phyloP scores from a whole-genome alignment of 2,329 filamentous ascomycete species.

The Fusarium sp. region DNA sequence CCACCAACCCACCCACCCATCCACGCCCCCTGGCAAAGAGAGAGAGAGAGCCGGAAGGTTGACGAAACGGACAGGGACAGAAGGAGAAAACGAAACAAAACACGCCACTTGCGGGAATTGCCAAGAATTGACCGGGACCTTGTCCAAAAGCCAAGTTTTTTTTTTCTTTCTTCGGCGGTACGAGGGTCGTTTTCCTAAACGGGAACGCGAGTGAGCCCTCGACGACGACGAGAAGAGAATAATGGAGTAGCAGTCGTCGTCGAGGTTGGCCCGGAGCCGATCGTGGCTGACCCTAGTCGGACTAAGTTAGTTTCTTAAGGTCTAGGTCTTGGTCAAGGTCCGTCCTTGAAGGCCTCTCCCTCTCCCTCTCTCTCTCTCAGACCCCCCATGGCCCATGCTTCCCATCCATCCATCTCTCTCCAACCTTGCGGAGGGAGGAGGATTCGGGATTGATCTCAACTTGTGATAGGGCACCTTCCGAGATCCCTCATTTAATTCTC shows the following conservation, averaged over 20 bases:
- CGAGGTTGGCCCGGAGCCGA: conserved; percentile 24
- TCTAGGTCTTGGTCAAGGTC: neutral
- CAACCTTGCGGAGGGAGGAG: conserved; percentile 15
- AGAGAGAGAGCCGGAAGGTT: neutral
- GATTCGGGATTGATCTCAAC: conserved; percentile 19
- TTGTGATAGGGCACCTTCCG: conserved; percentile 18
- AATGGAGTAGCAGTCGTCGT: conserved; percentile 4
- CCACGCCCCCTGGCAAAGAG: neutral
- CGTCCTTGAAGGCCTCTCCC: neutral
- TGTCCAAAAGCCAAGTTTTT: neutral
- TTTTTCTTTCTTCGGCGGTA: conserved; percentile 3
- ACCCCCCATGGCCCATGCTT: conserved; percentile 18
- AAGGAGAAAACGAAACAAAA: conserved; percentile 37
- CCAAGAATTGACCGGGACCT: conserved; percentile 1
- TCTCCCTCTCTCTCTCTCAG: neutral
- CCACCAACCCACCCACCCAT: neutral
- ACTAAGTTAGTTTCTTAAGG: neutral
- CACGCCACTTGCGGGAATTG: conserved; percentile 31
- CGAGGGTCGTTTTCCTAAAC: conserved; percentile 25
- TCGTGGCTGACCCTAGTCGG: conserved; percentile 20
- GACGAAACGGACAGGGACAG: conserved; percentile 14
- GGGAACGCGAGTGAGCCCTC: neutral
- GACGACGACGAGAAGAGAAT: neutral
- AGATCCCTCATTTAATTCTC: conserved; percentile 21
- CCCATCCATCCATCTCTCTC: neutral